Conservation (phyloP, 2,329 filamentous ascomycete species). For the Dryadomyces quercivorus region DNA sequence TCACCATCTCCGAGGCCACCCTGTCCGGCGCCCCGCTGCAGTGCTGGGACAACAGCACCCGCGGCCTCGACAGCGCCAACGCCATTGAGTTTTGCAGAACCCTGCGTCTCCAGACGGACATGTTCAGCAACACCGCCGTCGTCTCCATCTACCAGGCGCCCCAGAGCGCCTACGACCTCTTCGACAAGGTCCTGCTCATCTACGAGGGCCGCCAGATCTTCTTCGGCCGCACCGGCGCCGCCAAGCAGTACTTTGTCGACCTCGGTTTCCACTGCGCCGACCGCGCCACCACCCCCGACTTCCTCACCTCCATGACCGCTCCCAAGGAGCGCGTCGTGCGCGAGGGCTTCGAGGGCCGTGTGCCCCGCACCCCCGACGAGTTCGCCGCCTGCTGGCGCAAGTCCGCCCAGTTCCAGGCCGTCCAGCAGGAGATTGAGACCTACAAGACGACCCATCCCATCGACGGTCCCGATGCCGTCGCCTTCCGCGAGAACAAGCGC, state of each 20-base stretch:
- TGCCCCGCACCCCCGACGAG: conserved; percentile 48
- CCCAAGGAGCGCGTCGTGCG: conserved; percentile 42
- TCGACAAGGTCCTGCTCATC: conserved; percentile 46
- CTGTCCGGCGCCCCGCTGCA: conserved; percentile 47
- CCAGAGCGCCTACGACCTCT: conserved; percentile 50
- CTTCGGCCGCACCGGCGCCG: conserved; percentile 47
- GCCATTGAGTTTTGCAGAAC: conserved; percentile 65
- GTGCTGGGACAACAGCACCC: conserved; percentile 41
- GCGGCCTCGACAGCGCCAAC: conserved; percentile 64
- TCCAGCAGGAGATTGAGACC: conserved; percentile 41
- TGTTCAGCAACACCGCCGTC: conserved; percentile 51
- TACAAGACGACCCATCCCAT: conserved; percentile 42
- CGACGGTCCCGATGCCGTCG: conserved; percentile 41
- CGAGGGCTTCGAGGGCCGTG: conserved; percentile 41
- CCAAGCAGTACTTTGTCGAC: conserved; percentile 52
- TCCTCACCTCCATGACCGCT: conserved; percentile 58
- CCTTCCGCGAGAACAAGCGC: conserved; percentile 41
- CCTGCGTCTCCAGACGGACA: conserved; percentile 53
- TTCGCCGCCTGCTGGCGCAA: conserved; percentile 47
- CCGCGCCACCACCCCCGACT: conserved; percentile 58
- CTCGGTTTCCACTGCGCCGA: conserved; percentile 56
- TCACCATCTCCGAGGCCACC: conserved; percentile 49
- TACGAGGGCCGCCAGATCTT: conserved; percentile 52
- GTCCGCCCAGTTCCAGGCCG: conserved; percentile 35
- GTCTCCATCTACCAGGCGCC: conserved; percentile 67